Base-by-base conservation (phyloP, 805 yeast genomes). In the Saturnispora gosingensis region DNA sequence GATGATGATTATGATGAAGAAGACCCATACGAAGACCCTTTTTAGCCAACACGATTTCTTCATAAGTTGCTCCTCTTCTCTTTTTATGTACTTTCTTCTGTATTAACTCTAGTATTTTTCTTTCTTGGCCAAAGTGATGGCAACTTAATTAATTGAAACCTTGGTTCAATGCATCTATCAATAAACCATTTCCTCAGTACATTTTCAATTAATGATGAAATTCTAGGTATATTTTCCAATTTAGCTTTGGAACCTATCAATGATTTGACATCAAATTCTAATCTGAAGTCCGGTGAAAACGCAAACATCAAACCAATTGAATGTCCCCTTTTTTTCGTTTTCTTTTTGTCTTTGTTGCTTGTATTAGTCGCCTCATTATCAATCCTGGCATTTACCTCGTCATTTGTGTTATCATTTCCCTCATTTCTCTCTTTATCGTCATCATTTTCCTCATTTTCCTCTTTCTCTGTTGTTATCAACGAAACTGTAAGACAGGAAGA, bases 1-100 rank as follows among this genome's bases (percentile, higher is more conserved):
- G 98, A 91, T 66, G 99, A 91, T 65, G 99, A 91, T 66, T 91
- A 90, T 63, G 99, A 91, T 62, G 99, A 91, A 65, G 98, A 93
- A 60, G 99, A 91, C 67, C 97, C 98, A 0, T 91, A 83, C 62
- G 99, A 91, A 64, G 98, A 91, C 63, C 98, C 98, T 5, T 56
- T 56, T 24, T 48, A 38, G 30, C 16, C 20, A 24, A 18, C 3
- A 7, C 2, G 13, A n/a, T 36, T 36, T 36, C 24, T 36, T 15
- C 2, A 16, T 24, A 42, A 15, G 10, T 9, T 6, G 13, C 27
- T 42, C 22, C 11, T 7, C 32, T 20, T 39, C 20, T 13, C 38
- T 20, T n/a, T 45, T 27, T 46, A 42, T 51, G 36, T 36, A 32
- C 35, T 25, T 35, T 34, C 40, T 16, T 48, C 51, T 36, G 34